These are phyloP conservation scores for Danielia reshetovae DNA, from an alignment of 805 yeast genomes.

Conservation along the genomic window DNA sequence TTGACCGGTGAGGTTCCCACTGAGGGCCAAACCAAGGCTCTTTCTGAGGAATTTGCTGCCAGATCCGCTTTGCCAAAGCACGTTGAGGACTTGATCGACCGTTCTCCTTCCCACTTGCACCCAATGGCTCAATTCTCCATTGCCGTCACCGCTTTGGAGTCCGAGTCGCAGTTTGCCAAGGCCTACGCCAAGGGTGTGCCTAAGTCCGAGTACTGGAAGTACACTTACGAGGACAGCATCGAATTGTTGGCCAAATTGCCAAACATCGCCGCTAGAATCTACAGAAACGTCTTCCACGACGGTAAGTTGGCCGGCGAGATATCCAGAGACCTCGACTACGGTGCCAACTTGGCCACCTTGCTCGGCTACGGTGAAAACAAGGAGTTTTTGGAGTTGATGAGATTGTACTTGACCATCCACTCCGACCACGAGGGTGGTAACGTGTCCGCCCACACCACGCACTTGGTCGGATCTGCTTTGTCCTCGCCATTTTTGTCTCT, in stretches of 20 bases:
- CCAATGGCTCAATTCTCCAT: constrained; percentile 84
- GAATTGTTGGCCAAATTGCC: constrained; percentile 73
- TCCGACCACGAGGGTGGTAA: constrained; percentile 85
- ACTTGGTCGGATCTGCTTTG: constrained; percentile 77
- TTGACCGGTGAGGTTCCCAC: constrained; percentile 73
- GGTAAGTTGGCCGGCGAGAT: constrained; percentile 53
- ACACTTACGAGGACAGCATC: constrained; percentile 67
- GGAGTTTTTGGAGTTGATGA: constrained; percentile 66
- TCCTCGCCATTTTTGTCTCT: constrained; percentile 73
- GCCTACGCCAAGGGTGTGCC: constrained; percentile 68
- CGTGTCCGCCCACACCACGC: constrained; percentile 79
- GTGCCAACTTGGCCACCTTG: constrained; percentile 63
- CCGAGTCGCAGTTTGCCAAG: constrained; percentile 66
- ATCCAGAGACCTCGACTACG: constrained; percentile 59
- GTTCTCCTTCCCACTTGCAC: constrained; percentile 64
- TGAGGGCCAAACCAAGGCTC: constrained; percentile 50
- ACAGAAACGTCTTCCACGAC: constrained; percentile 56
- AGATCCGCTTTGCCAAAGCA: constrained; percentile 64
- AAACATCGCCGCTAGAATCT: constrained; percentile 68
- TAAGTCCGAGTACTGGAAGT: constrained; percentile 72
- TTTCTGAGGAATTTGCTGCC: constrained; percentile 60
- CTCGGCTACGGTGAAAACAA: constrained; percentile 56
- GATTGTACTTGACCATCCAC: constrained; percentile 71
- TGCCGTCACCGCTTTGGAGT: constrained; percentile 69
- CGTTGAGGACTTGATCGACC: constrained; percentile 55